Percentiles rank a stretch among this genome's conserved stretches.
Evolutionary conservation across 73 alveolate genomes (phyloP).

Genomic region (Symbiodinium pilosum): DNA sequence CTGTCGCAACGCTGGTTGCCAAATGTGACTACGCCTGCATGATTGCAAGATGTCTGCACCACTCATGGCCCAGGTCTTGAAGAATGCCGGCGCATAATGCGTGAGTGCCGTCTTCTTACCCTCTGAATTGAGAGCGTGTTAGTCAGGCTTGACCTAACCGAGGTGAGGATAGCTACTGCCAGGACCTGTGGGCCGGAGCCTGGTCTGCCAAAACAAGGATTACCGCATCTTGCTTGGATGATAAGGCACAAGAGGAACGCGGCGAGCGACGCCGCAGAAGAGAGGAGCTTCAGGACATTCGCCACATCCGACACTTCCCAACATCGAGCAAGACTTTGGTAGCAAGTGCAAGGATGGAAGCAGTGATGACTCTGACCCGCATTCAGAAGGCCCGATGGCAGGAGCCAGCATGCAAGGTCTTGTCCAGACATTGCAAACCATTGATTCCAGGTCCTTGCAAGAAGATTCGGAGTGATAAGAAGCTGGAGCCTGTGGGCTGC

Average conservation of each 20-base stretch:
- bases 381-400: neutral
- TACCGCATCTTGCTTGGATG: too few species aligned
- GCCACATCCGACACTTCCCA: neutral
- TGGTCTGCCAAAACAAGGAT: too few species aligned
- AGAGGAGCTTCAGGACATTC: constrained; percentile 41
- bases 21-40: neutral
- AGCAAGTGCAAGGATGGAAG: neutral
- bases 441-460: neutral
- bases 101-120: constrained; percentile 8
- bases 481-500: neutral
- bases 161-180: constrained; percentile 80
- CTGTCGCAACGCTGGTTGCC: neutral
- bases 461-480: neutral
- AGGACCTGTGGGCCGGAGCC: constrained; percentile 80
- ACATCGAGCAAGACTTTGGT: too few species aligned
- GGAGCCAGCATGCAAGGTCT: too few species aligned
- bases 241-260: constrained; percentile 79
- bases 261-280: constrained; percentile 88
- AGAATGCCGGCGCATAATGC: constrained; percentile 46
- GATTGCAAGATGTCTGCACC: neutral
- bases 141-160: too few species aligned
- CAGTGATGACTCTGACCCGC: neutral
- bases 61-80: neutral
- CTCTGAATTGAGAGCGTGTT: too few species aligned
- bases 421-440: neutral